Base-by-base conservation (phyloP, 257 asterid species). In the Nicotiana sylvestris region DNA sequence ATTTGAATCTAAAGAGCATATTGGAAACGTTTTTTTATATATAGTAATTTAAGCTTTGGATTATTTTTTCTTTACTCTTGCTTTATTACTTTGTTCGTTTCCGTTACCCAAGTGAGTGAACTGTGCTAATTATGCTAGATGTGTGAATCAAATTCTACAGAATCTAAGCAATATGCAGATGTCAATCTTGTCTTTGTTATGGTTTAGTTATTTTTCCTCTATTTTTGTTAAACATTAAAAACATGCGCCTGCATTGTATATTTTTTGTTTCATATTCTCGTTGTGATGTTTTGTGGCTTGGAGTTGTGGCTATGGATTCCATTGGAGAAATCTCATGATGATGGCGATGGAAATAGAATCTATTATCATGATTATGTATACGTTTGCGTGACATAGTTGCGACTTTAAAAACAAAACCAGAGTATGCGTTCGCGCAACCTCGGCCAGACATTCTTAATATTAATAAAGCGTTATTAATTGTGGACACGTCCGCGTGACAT, bases 241-340 rank as follows among this genome's bases (percentile, higher is more conserved):
- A 3, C 72, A 85, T 53, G 72, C 77, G 80, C 65, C 58, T 9
- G 66, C 46, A 56, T 49, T 64, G 53, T 81, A 57, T 29, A 30
- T 46, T 76, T 80, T 18, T 29, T 86, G 84, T 16, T 77, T 77
- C 83, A 82, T 87, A 74, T 85, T 83, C 91, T 87, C 81, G 83
- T 85, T 72, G 67, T 72, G 6, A 62, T 85, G 86, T 79, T 83
- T 85, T 88, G 81, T 83, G 35, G 80, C 11, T 64, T 81, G 67
- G 87, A 96, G 98, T 87, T 96, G 90, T 96, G 99, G 98, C 98
- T 96, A 88, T 90, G 98, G 89, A 90, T 94, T 87, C 97, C 98
- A 66, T 87, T 96, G 89, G 93, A 88, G 93, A 93, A 92, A 87
- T 84, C 91, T 61, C 92, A 91, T 53, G 88, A 89, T 85, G 95